Percentiles rank a stretch among this genome's conserved stretches.
These are phyloP conservation scores for Torulaspora indica DNA, from an alignment of 805 yeast genomes.

Conservation along the genomic window DNA sequence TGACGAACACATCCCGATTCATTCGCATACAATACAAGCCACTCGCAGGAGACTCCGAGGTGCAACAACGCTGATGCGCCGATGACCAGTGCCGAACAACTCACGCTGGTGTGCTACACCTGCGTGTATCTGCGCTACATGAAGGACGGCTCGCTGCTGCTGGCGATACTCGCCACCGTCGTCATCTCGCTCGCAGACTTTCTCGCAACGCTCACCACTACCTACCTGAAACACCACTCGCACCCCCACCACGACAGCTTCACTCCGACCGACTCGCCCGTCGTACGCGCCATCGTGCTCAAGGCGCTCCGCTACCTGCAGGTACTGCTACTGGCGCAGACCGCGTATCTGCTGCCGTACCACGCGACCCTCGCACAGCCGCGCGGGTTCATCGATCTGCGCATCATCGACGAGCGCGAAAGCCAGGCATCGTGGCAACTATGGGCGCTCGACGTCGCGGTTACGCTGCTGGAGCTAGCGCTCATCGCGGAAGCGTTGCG, in stretches of 20 bases:
- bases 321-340: conserved; percentile 14
- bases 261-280: conserved; percentile 2
- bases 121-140: conserved; percentile 22
- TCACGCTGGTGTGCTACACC: conserved; percentile 15
- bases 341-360: conserved; percentile 12
- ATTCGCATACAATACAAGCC: too few species aligned
- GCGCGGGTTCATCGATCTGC: conserved; percentile 15
- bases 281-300: conserved; percentile 16
- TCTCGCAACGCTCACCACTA: conserved; percentile 8
- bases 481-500: conserved; percentile 10
- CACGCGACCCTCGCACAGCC: conserved; percentile 9
- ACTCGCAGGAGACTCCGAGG: too few species aligned
- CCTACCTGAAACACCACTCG: conserved; percentile 1
- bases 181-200: conserved; percentile 12
- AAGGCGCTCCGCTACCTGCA: conserved; percentile 19
- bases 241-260: too few species aligned
- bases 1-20: too few species aligned
- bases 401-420: conserved; percentile 20
- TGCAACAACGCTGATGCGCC: not conserved
- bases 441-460: conserved; percentile 16
- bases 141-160: conserved; percentile 22
- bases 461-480: conserved; percentile 14
- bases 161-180: conserved; percentile 18
- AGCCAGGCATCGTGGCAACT: conserved; percentile 17
- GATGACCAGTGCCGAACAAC: conserved; percentile 4